phyloP scores from a whole-genome alignment of 208 protist genomes.

The Acanthamoeba healyi region DNA sequence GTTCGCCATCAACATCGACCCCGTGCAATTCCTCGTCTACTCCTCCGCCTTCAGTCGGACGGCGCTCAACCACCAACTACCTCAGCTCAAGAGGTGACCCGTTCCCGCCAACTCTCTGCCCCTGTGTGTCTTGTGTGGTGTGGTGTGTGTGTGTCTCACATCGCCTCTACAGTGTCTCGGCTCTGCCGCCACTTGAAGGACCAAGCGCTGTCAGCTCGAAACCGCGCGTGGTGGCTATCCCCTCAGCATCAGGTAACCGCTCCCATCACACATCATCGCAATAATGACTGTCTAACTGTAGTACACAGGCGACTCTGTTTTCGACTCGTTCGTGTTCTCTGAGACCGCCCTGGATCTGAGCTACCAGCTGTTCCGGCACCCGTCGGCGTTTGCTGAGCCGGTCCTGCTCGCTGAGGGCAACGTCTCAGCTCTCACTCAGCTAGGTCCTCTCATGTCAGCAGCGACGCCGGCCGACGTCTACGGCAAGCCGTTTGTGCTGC shows the following conservation, averaged over 20 bases:
- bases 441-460: no score
- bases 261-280: not conserved
- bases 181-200: no score
- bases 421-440: no score
- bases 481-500: not conserved
- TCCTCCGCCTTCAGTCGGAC: not conserved
- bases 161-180: not conserved
- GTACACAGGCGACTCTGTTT: no score
- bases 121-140: no score
- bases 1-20: no score
- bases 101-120: not conserved
- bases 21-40: constrained; percentile 8
- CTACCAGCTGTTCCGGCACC: not conserved
- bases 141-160: not conserved
- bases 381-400: not conserved
- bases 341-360: no score
- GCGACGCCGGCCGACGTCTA: no score
- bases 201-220: no score
- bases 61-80: not conserved
- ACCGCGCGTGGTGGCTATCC: not conserved
- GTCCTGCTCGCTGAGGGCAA: not conserved
- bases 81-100: not conserved
- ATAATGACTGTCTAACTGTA: no score
- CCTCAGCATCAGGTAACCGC: not conserved
- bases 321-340: no score